phyloP scores from a whole-genome alignment of 768 basidiomycete genomes.

The Boletus insuetus region DNA sequence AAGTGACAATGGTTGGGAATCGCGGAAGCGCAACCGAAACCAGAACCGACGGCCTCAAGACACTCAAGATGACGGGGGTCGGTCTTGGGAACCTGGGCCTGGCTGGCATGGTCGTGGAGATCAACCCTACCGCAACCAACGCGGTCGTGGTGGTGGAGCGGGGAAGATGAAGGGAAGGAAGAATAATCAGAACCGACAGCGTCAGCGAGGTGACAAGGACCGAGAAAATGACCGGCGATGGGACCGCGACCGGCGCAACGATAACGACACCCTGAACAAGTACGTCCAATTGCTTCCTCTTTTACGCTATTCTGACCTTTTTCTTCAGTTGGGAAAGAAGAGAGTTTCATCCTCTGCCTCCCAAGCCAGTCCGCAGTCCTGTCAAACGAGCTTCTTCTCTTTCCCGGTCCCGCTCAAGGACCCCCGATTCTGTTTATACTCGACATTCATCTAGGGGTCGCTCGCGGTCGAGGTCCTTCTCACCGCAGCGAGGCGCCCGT shows the following conservation, averaged over 20 bases:
- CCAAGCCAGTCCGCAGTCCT: conserved; percentile 35
- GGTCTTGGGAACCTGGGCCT: conserved; percentile 72
- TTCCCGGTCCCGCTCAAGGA: conserved; percentile 52
- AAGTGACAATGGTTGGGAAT: conserved; percentile 50
- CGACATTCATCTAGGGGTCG: conserved; percentile 62
- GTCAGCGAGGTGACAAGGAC: conserved; percentile 30
- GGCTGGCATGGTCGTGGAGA: conserved; percentile 55
- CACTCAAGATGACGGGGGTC: conserved; percentile 41
- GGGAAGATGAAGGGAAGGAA: conserved; percentile 38
- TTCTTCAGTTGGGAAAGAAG: conserved; percentile 63
- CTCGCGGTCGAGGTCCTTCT: conserved; percentile 58
- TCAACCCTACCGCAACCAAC: conserved; percentile 37
- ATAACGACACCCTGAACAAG: conserved; percentile 77
- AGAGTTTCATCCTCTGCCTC: conserved; percentile 44
- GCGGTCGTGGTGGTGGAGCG: conserved; percentile 38
- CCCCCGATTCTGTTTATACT: conserved; percentile 63
- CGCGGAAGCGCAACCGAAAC: conserved; percentile 45
- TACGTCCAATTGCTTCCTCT: conserved; percentile 35
- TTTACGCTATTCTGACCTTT: conserved; percentile 5
- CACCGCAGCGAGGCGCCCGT: conserved; percentile 56
- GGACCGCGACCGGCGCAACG: conserved; percentile 45
- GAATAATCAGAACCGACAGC: conserved; percentile 33
- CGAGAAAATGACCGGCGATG: conserved; percentile 26
- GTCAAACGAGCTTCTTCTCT: conserved; percentile 43
- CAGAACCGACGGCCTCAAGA: conserved; percentile 37